A percentile compares a stretch with the other conserved stretches of the same genome.
phyloP scores from a whole-genome alignment of 2,329 filamentous ascomycete genomes.

The Talaromyces sp. region DNA sequence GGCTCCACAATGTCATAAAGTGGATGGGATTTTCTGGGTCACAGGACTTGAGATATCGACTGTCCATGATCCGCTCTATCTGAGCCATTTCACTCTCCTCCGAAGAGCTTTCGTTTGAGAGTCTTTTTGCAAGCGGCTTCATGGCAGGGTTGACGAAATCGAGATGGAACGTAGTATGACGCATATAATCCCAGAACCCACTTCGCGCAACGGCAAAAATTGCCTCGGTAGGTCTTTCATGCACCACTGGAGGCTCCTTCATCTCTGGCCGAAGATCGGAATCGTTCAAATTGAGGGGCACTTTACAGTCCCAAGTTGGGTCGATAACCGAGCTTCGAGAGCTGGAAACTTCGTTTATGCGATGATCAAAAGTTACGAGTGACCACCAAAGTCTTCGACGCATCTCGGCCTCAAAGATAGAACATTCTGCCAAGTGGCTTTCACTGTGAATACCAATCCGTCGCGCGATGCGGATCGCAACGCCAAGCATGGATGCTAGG shows the following conservation, averaged over 20 bases:
- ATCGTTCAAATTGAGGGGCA: conserved; percentile 38
- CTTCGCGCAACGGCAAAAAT: conserved; percentile 47
- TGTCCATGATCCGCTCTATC: conserved; percentile 46
- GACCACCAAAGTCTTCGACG: conserved; percentile 74
- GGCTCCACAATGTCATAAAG: conserved; percentile 50
- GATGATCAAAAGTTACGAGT: conserved; percentile 65
- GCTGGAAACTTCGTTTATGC: conserved; percentile 66
- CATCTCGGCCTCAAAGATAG: conserved; percentile 64
- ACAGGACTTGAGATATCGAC: conserved; percentile 47
- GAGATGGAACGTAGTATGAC: conserved; percentile 44
- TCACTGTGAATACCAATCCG: conserved; percentile 69
- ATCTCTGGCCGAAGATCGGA: conserved; percentile 19
- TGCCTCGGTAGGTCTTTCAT: conserved; percentile 39
- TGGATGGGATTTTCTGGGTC: conserved; percentile 46
- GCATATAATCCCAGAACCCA: conserved; percentile 43
- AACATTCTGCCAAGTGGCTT: conserved; percentile 46
- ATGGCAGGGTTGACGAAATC: conserved; percentile 48
- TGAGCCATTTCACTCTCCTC: conserved; percentile 32
- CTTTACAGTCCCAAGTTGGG: conserved; percentile 47
- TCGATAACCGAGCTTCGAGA: conserved; percentile 39
- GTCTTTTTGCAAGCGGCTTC: conserved; percentile 26
- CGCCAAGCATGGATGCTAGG: conserved; percentile 59
- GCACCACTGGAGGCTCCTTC: conserved; percentile 16
- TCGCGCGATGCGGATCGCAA: conserved; percentile 66
- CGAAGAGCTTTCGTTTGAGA: conserved; percentile 20